Evolutionary conservation across 2,329 filamentous ascomycete species (phyloP), one percentile per base, ranked within the genome.

Genomic region (Lachnellula suecica): DNA sequence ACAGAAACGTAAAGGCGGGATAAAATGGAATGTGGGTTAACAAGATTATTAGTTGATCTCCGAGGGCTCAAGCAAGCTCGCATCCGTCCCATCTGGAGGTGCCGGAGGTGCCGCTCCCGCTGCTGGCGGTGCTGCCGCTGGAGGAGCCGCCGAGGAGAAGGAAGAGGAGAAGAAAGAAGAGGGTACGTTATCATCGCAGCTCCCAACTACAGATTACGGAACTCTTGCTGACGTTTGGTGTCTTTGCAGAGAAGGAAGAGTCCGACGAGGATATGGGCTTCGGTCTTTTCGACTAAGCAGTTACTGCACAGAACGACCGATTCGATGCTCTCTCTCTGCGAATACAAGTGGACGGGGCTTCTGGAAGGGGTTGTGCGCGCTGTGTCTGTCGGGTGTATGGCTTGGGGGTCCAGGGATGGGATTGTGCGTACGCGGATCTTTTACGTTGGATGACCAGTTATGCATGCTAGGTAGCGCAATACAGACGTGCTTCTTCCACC

Each of bases 1-100:
- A 24, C 17, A n/a, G 5, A 15, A 25, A 27, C 48, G 22, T 51
- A 66, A 70, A 66, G 61, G 63, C 20, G 60, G 46, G 34, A 7
- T 61, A 59, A 7, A 43, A 22, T 25, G 22, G 20, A n/a, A 25
- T 31, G 6, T 31, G 42, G 44, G 45, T 63, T 68, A 58, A 69
- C 48, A 9, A 29, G 4, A n/a, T 44, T 22, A 37, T 4, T 67
- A 97, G 94, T 81, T 99, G 77, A 97, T 99, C 75, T 69, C 89
- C 69, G 84, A 92, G 78, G 94, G 94, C 72, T 85, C 89, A 64
- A 71, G 80, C 77, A 99, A 99, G 87, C 91, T 99, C 70, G 94
- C 94, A 68, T 97, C 93, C 77, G 93, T 99, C 72, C 92, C 94
- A 76, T 91, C 89, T 70, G 94, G 92, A 70, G 92, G 92, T 76